Evolutionary conservation across 257 asterid genomes (phyloP), one percentile per base, ranked within the genome.

Genomic region (Fraxinus quadrangulata): DNA sequence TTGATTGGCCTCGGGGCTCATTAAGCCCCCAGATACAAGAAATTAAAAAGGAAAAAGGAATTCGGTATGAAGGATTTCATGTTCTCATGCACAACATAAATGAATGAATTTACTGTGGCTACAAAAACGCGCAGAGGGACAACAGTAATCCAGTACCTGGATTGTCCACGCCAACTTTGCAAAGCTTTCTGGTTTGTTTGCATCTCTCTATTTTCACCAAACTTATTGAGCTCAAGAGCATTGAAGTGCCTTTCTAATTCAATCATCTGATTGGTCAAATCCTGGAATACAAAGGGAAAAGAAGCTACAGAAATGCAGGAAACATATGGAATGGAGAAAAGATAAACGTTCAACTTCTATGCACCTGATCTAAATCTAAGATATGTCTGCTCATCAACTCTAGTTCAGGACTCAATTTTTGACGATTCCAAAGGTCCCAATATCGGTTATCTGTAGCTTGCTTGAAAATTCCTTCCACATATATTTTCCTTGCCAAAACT

Each of bases 231-330:
- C 90, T 95, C 99, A 68, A 95, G 80, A 13, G 90, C 75, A 72
- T 95, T 95, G 75, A 95, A 93, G 87, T 95, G 97, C 80, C 90
- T 90, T 89, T 95, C 99, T 85, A 95, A 86, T 79, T 92, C 96
- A 84, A 93, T 88, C 88, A 96, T 86, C 84, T 89, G 91, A 82
- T 80, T 87, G 76, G 97, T 90, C 80, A 96, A 79, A 73, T 87
- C 96, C 97, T 94, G 87, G 26, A 79, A 56, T 21, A 61, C 54
- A 47, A 28, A 65, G 66, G 77, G 72, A 31, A 56, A 45, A 12
- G 78, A 51, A 84, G 69, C 45, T 51, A 81, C 54, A 74, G 26
- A 71, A 73, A 71, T 78, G 70, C 67, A 77, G 54, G 81, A 71
- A 72, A 69, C 24, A 67, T 11, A 24, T 67, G 68, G 79, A 71